Evolutionary conservation across 2,329 filamentous ascomycete species (phyloP), one percentile per base, ranked within the genome.

Genomic region (Paraconiothyrium sp.): DNA sequence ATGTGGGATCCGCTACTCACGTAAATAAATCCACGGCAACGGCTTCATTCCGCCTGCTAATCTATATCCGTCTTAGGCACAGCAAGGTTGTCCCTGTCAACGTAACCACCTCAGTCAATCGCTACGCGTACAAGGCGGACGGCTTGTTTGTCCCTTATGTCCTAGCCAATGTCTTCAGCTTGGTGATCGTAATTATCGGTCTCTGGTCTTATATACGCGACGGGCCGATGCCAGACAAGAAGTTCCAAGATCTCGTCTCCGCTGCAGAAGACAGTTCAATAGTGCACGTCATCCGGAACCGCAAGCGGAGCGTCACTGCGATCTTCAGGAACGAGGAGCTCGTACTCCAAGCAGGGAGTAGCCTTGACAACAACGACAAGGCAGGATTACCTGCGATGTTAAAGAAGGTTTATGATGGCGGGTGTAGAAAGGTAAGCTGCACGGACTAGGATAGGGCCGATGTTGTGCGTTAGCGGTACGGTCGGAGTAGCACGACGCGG

Each of bases 221-320:
- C 16, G 63, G 54, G 9, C 61, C 63, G 9, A 51, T 60, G 58
- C 55, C 65, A 10, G 63, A 63, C 37, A 63, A 61, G 41, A 66
- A 62, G 41, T 58, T 67, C 24, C 65, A 67, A 27, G 65, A 67
- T 47, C 52, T 66, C 7, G 48, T 67, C 4, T 22, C 47, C 30
- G 60, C 61, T 14, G 61, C 50, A 2, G 58, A 65, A 47, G 60
- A 62, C 35, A 52, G 57, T 16, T 54, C 57, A 30, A 49, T 65
- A 34, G 51, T 58, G 11, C 59, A 59, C 16, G 41, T 60, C 20
- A 47, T 60, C 22, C 47, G 54, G 30, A 27, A 22, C 22, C 56
- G 62, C 24, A 62, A 60, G 37, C 59, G 59, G n/a, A 59, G 55
- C 39, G 41, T 64, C 22, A 62, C 56, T 16, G 57, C 39, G 14